Base-by-base conservation (phyloP, 768 basidiomycete species). In the Tricholoma hemisulphureum region DNA sequence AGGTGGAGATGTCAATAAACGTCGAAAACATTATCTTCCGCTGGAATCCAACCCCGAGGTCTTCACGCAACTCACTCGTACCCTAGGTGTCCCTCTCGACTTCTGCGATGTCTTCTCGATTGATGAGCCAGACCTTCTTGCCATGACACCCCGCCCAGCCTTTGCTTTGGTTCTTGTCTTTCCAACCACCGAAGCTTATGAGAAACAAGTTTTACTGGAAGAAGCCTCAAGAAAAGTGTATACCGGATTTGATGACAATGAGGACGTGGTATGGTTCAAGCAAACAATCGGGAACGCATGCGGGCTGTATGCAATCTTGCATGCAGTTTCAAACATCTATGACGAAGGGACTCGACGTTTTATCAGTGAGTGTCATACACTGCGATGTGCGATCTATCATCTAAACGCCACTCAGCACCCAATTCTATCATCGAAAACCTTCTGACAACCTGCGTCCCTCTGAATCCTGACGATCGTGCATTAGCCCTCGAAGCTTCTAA, bases 231-330 rank as follows among this genome's bases (percentile, higher is more conserved):
- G 64, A 53, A 56, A 60, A 1, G 61, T 58, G 8, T 75, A 75
- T 53, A 60, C 60, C 18, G 73, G 72, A 16, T 58, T 57, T 28
- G 75, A 73, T 20, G 65, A 66, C 31, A 59, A 55, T 8, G 75
- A 75, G 55, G 66, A 66, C 10, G 71, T 70, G n/a, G 57, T 73
- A 18, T 76, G 74, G 74, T 73, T 69, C 60, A 57, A 70, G 45
- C 75, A 76, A 56, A 74, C 73, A 20, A 76, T 76, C 41, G 59
- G 67, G 18, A 75, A 76, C 52, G 75, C 75, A 1, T 76, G 75
- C 54, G 75, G 75, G 2, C 61, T 76, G 6, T 74, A 75, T 55
- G 75, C 66, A 1, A 67, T 75, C 45, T 53, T 76, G 41, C 75
- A 76, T 56, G 68, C 70, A 4, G 58, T 73, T 11, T 68, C 64